phyloP scores from a whole-genome alignment of 2,329 filamentous ascomycete genomes.

The Phyllosticta citrichinensis region DNA sequence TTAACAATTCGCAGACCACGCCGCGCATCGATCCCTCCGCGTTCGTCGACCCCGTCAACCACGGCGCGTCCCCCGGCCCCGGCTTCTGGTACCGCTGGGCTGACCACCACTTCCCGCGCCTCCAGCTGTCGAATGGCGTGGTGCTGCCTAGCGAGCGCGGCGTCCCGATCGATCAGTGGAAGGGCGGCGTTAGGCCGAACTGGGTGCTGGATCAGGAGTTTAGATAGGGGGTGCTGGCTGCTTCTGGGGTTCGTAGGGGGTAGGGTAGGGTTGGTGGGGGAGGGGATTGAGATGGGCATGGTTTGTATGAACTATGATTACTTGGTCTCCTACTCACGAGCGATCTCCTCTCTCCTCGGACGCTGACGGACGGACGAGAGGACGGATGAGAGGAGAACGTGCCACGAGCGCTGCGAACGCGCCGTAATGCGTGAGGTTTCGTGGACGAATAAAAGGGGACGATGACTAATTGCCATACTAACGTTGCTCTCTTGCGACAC shows the following conservation, averaged over 20 bases:
- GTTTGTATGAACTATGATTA: neutral
- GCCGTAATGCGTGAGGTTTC: no score
- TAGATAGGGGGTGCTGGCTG: neutral
- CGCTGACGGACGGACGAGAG: no score
- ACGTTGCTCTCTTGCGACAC: no score
- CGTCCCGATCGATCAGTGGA: slow-evolving; percentile 16
- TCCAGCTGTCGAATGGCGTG: slow-evolving; percentile 33
- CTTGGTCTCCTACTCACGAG: neutral
- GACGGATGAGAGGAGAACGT: no score
- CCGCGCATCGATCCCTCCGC: neutral
- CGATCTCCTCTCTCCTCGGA: no score
- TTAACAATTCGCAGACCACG: neutral
- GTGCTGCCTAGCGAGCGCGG: slow-evolving; percentile 38
- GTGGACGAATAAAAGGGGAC: no score
- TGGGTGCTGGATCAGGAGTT: slow-evolving; percentile 1
- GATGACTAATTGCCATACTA: no score
- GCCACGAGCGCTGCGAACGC: no score
- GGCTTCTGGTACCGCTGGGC: slow-evolving; percentile 31
- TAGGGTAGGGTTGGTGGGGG: neutral
- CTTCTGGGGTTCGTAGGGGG: neutral
- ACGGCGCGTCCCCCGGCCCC: slow-evolving; percentile 8
- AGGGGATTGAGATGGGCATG: neutral
- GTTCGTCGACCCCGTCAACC: slow-evolving; percentile 14
- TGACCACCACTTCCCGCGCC: slow-evolving; percentile 33
- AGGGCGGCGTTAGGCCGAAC: neutral